A percentile compares a stretch with the other conserved stretches of the same genome.
Evolutionary conservation across 139 green algal species (phyloP).

Genomic region (Dunaliella primolecta): DNA sequence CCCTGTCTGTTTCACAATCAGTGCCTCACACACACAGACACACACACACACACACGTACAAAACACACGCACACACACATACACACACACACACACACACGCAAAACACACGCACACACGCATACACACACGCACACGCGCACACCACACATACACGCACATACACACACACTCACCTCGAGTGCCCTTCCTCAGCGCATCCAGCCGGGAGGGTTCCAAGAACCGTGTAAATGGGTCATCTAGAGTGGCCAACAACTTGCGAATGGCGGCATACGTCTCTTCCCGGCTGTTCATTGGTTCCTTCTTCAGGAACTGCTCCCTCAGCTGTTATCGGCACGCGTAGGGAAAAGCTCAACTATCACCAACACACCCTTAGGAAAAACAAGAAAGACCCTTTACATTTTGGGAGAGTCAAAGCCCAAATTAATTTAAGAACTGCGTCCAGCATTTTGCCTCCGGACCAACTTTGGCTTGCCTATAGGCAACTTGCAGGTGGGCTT

Average conservation of each 20-base stretch:
- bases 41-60: no score
- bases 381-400: no score
- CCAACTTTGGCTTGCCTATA: no score
- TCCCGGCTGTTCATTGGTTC: conserved; percentile 55
- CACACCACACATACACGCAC: conserved; percentile 9
- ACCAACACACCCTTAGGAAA: no score
- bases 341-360: neutral
- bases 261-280: conserved; percentile 85
- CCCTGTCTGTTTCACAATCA: no score
- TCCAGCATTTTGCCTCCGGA: no score
- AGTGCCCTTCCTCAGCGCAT: conserved; percentile 53
- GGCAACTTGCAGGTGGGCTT: no score
- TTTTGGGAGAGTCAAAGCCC: no score
- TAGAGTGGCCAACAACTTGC: conserved; percentile 73
- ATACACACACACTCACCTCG: conserved; percentile 29
- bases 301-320: conserved; percentile 64
- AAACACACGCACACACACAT: no score
- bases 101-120: conserved; percentile 3
- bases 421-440: no score
- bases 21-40: no score
- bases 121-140: conserved; percentile 24
- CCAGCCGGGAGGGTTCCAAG: conserved; percentile 76
- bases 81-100: conserved; percentile 13
- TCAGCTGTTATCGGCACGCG: conserved; percentile 34
- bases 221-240: conserved; percentile 96